Percentiles rank a stretch among this genome's conserved stretches.
These are phyloP conservation scores for Actinidia arguta DNA, from an alignment of 179 eudicot genomes.

Conservation along the genomic window DNA sequence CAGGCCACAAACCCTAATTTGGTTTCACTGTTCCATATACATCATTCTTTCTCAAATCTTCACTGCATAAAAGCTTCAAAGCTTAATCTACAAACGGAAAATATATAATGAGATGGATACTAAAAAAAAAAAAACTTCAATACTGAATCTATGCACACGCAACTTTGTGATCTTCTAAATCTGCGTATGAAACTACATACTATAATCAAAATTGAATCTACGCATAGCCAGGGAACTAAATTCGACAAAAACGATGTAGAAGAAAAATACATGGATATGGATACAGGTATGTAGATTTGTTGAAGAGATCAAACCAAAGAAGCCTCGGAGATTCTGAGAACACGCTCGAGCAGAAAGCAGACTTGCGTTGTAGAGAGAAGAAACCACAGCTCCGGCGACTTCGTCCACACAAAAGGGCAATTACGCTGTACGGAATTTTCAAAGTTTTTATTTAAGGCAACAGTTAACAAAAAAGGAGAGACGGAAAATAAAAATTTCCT, in stretches of 20 bases:
- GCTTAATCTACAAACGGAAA: not conserved
- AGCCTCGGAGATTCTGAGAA: not conserved
- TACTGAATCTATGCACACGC: not conserved
- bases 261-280: not conserved
- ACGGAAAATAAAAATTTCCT: not conserved
- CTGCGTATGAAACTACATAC: not conserved
- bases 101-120: not conserved
- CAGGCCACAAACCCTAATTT: constrained; percentile 4
- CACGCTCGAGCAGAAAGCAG: not conserved
- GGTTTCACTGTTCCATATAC: constrained; percentile 14
- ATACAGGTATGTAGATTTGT: not conserved
- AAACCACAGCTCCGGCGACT: constrained; percentile 29
- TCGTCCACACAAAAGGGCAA: constrained; percentile 28
- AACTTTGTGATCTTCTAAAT: not conserved
- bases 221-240: not conserved
- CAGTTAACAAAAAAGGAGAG: not conserved
- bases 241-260: constrained; percentile 10
- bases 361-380: not conserved
- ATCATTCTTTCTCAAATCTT: not conserved
- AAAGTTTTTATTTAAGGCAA: not conserved
- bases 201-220: not conserved
- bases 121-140: not conserved
- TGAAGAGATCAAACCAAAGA: constrained; percentile 13
- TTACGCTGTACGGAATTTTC: not conserved
- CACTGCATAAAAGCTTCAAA: constrained; percentile 2